phyloP scores from a whole-genome alignment of 257 asterid species.

The Linaria vulgaris region DNA sequence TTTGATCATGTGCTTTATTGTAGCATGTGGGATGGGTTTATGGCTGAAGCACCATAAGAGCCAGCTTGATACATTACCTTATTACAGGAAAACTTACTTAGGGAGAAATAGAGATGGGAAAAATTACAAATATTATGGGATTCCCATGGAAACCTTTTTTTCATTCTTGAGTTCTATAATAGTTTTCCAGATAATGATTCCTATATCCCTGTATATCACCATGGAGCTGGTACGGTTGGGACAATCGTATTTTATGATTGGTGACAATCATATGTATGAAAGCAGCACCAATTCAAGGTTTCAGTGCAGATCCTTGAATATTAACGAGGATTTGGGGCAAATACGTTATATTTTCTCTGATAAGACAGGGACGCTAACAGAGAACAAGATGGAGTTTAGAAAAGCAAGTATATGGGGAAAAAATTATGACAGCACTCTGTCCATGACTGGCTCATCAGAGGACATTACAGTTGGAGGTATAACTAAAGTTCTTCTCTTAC shows the following conservation, averaged over 20 bases:
- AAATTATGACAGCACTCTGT: constrained; percentile 49
- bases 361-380: constrained; percentile 95
- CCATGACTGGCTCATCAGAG: constrained; percentile 39
- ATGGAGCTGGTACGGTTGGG: constrained; percentile 99
- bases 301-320: constrained; percentile 98
- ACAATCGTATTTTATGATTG: constrained; percentile 97
- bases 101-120: constrained; percentile 53
- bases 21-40: constrained; percentile 83
- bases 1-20: constrained; percentile 79
- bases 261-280: constrained; percentile 85
- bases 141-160: constrained; percentile 91
- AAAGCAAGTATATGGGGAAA: constrained; percentile 84
- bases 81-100: constrained; percentile 72
- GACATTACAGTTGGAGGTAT: constrained; percentile 61
- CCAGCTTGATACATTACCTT: constrained; percentile 83
- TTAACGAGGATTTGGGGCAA: constrained; percentile 98
- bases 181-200: constrained; percentile 99
- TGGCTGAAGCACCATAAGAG: constrained; percentile 71
- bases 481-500: constrained; percentile 18
- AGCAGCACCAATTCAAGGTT: constrained; percentile 72
- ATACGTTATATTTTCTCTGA: constrained; percentile 89
- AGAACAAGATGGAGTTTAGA: constrained; percentile 97
- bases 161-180: constrained; percentile 92
- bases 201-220: constrained; percentile 93
- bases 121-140: constrained; percentile 74